Evolutionary conservation across 495 filamentous ascomycete species (phyloP).

Genomic region (Aspergillus ostianus): DNA sequence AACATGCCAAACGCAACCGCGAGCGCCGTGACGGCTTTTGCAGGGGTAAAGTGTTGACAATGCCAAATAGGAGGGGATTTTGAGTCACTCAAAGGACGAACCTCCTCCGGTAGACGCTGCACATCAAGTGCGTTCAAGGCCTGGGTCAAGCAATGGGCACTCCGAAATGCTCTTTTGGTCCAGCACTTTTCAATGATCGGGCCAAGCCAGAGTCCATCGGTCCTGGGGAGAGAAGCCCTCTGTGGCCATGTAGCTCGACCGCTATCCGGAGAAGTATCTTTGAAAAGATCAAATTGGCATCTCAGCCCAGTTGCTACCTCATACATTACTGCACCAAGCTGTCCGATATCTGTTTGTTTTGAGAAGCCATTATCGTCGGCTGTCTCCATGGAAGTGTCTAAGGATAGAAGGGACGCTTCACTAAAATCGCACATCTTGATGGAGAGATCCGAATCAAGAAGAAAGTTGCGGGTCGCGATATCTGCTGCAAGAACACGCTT

Average conservation of each 20-base stretch:
- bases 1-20: too few species aligned
- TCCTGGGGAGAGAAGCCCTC: slow-evolving; percentile 11
- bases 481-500: not conserved
- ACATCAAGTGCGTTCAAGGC: too few species aligned
- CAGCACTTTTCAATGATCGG: slow-evolving; percentile 21
- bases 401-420: not conserved
- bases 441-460: not conserved
- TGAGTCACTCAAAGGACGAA: too few species aligned
- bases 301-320: slow-evolving; percentile 14
- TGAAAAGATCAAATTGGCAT: slow-evolving; percentile 20
- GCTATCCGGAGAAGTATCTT: slow-evolving; percentile 6
- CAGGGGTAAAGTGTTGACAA: too few species aligned
- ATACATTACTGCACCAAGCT: slow-evolving; percentile 22
- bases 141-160: too few species aligned
- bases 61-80: too few species aligned
- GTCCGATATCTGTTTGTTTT: slow-evolving; percentile 20
- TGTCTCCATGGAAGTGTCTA: not conserved
- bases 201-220: slow-evolving; percentile 15
- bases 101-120: too few species aligned
- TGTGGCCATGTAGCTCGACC: slow-evolving; percentile 15
- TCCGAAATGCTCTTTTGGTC: too few species aligned
- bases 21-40: too few species aligned
- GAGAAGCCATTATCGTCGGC: slow-evolving; percentile 15
- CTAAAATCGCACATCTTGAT: not conserved
- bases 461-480: not conserved